Evolutionary conservation across 1,284 basidiomycete genomes (phyloP).

Genomic region (Ceratobasidium sp.): DNA sequence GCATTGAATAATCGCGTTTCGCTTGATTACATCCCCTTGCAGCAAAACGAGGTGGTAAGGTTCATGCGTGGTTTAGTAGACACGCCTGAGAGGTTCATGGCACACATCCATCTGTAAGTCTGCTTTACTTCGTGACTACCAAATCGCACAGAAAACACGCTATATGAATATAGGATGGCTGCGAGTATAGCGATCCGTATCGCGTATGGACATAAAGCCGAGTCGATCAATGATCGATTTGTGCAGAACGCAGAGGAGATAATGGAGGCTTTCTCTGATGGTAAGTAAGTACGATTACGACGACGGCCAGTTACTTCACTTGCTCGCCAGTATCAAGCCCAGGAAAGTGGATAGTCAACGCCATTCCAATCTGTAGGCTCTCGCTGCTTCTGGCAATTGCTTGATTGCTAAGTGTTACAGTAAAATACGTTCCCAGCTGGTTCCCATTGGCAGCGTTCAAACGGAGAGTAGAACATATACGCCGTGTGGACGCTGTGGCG

Average conservation of each 20-base stretch:
- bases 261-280: constrained; percentile 28
- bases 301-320: no score
- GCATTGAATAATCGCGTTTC: constrained; percentile 19
- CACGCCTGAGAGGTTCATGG: constrained; percentile 15
- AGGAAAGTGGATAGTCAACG: constrained; percentile 14
- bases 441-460: constrained; percentile 49
- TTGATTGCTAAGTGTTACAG: constrained; percentile 35
- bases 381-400: not conserved
- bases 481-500: constrained; percentile 42
- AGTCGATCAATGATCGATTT: constrained; percentile 20
- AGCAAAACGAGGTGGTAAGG: constrained; percentile 8
- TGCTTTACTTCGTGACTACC: no score
- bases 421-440: constrained; percentile 48
- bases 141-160: not conserved
- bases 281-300: not conserved
- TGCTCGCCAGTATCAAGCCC: not conserved
- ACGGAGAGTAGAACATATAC: constrained; percentile 44
- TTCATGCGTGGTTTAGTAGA: constrained; percentile 4
- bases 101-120: constrained; percentile 21
- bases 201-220: constrained; percentile 22
- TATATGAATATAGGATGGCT: constrained; percentile 2
- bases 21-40: constrained; percentile 12
- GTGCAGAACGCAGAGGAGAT: constrained; percentile 1
- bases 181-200: constrained; percentile 26
- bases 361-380: constrained; percentile 5